A percentile compares a stretch with the other conserved stretches of the same genome.
Conservation (phyloP, 2,329 filamentous ascomycete genomes). For the Aspergillus caelatus region DNA sequence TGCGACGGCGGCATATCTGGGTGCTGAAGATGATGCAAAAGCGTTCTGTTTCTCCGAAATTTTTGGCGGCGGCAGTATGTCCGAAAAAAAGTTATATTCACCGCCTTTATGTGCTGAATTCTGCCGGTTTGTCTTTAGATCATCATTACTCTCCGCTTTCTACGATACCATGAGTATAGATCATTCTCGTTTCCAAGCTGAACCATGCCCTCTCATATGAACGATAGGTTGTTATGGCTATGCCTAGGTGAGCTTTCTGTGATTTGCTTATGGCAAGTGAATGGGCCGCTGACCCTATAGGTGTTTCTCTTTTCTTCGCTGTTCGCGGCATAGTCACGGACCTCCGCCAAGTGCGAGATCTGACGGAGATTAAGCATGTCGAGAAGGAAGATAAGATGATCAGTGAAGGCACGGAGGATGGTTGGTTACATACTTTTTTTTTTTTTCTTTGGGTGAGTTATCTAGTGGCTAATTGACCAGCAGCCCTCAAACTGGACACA, state of each 20-base stretch:
- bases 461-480: constrained; percentile 20
- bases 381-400: constrained; percentile 73
- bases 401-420: constrained; percentile 74
- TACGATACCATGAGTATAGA: neutral
- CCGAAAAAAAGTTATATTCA: constrained; percentile 37
- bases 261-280: neutral
- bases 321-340: constrained; percentile 61
- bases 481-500: constrained; percentile 65
- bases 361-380: constrained; percentile 64
- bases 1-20: constrained; percentile 86
- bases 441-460: neutral
- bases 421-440: constrained; percentile 26
- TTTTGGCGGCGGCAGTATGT: constrained; percentile 23
- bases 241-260: constrained; percentile 35
- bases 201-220: constrained; percentile 38
- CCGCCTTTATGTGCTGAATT: constrained; percentile 35
- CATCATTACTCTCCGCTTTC: constrained; percentile 20
- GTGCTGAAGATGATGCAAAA: constrained; percentile 16
- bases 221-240: constrained; percentile 43
- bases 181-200: constrained; percentile 12
- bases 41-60: constrained; percentile 29
- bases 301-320: constrained; percentile 52
- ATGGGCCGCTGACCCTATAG: constrained; percentile 23
- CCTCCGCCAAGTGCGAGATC: constrained; percentile 40
- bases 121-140: constrained; percentile 30